Percentiles rank a stretch among this genome's conserved stretches.
Evolutionary conservation across 1,284 basidiomycete species (phyloP).

Genomic region (Taiwanofungus camphoratus): DNA sequence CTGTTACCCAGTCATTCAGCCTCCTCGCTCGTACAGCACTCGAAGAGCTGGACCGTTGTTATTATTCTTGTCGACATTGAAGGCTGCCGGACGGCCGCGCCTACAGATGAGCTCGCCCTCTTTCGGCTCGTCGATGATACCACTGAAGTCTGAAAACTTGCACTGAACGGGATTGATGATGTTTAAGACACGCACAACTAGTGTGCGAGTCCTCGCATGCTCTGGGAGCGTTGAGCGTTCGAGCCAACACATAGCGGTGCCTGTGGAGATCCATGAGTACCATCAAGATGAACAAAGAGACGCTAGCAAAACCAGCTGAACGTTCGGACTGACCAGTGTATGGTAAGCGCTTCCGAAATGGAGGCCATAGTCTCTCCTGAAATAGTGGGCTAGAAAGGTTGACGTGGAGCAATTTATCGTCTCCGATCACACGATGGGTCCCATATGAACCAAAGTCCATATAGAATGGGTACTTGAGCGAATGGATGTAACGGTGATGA

Average conservation of each 20-base stretch:
- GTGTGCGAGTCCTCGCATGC: not conserved
- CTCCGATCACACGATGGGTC: not conserved
- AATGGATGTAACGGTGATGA: not conserved
- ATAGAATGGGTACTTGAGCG: not conserved
- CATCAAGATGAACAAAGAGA: not conserved
- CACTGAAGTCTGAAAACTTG: not conserved
- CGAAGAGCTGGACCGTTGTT: no score
- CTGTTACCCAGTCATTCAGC: no score
- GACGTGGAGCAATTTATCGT: not conserved
- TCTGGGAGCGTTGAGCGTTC: not conserved
- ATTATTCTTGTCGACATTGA: constrained; percentile 5
- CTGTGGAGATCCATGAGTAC: no score
- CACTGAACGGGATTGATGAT: not conserved
- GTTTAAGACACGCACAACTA: not conserved
- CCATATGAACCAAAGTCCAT: not conserved
- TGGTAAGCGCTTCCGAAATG: not conserved
- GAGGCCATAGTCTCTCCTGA: not conserved
- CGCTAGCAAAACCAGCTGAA: not conserved
- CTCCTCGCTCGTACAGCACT: no score
- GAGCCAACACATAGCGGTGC: not conserved
- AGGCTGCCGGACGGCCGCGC: not conserved
- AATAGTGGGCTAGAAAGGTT: not conserved
- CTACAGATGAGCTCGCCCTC: not conserved
- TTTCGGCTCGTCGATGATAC: not conserved
- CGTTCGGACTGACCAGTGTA: not conserved